Conservation (phyloP, 176 grass and related monocot genomes). For the Coix lacrymajobi region DNA sequence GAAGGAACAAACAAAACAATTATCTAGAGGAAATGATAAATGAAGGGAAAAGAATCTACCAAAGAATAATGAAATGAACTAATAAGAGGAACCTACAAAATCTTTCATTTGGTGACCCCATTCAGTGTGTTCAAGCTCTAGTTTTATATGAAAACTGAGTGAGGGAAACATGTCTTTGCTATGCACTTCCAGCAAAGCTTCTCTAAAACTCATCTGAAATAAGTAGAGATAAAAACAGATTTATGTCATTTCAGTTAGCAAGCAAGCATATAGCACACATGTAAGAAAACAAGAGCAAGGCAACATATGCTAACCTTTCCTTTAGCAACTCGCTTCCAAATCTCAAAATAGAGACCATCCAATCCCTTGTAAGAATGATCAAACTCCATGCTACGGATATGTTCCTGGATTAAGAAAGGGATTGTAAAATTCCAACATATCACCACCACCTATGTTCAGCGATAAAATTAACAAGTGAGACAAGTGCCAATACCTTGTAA, state of each 20-base stretch:
- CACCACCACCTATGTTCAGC: not conserved
- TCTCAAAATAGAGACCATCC: conserved; percentile 4
- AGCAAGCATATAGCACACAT: not conserved
- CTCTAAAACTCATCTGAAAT: not conserved
- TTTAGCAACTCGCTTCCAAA: conserved; percentile 21
- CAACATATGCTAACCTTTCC: not conserved
- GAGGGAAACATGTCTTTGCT: not conserved
- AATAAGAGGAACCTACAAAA: not conserved
- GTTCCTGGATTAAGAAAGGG: not conserved
- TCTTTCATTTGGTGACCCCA: not conserved
- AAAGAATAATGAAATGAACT: not conserved
- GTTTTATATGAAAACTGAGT: not conserved
- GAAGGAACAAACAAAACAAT: not conserved
- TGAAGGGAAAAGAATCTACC: too few relatives aligned
- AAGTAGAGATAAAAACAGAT: not conserved
- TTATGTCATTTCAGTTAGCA: not conserved
- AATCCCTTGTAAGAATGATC: not conserved
- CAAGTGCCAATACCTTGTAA: not conserved
- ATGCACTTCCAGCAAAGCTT: not conserved
- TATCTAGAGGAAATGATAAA: not conserved
- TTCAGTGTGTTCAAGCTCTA: not conserved
- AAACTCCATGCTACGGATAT: not conserved
- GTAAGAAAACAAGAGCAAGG: not conserved
- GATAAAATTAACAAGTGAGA: not conserved
- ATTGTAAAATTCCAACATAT: not conserved